These are phyloP conservation scores for Saprolegnia diclina DNA, from an alignment of 352 stramenopile genomes.

Conservation along the genomic window DNA sequence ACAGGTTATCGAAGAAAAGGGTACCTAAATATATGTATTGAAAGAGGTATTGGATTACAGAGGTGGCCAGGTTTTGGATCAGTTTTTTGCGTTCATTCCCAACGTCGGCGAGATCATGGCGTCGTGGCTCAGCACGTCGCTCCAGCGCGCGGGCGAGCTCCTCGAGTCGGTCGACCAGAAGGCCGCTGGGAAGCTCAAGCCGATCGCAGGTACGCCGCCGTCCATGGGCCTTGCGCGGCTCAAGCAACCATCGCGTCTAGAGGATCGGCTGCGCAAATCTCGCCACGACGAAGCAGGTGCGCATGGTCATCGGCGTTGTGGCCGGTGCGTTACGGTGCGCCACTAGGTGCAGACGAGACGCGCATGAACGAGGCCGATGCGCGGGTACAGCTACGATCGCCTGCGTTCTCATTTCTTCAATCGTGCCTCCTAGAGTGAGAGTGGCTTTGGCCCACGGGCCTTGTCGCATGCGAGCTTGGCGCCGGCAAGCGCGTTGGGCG, in stretches of 20 bases:
- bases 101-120: slow-evolving; percentile 43
- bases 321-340: not conserved
- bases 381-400: not conserved
- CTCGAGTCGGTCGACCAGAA: slow-evolving; percentile 84
- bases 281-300: slow-evolving; percentile 7
- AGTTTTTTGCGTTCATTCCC: not conserved
- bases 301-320: not conserved
- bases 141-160: slow-evolving; percentile 70
- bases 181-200: slow-evolving; percentile 58
- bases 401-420: too few species aligned
- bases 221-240: not conserved
- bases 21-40: not conserved
- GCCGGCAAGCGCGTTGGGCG: not conserved
- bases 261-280: slow-evolving; percentile 21
- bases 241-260: slow-evolving; percentile 19
- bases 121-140: slow-evolving; percentile 70
- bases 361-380: not conserved
- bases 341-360: not conserved
- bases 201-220: slow-evolving; percentile 6
- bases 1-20: not conserved
- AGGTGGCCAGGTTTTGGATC: not conserved
- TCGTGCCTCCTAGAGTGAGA: too few species aligned
- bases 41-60: not conserved
- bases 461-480: too few species aligned
- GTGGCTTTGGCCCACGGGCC: too few species aligned